Base-by-base conservation (phyloP, 192 early-diverging fungal genomes). In the Geranomyces michiganensis region DNA sequence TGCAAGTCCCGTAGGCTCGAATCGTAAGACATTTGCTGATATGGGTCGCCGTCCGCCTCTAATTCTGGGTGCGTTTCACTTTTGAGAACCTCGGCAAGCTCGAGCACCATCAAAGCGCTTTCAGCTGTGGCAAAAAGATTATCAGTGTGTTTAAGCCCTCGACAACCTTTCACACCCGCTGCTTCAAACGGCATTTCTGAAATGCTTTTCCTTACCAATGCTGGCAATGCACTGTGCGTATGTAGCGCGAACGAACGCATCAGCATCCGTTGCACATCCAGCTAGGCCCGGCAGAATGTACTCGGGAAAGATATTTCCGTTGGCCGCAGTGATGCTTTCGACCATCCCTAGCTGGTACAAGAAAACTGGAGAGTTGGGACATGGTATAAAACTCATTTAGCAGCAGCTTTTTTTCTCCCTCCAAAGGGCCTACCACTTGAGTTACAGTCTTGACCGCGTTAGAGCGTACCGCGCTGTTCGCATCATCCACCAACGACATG, bases 291-390 rank as follows among this genome's bases (percentile, higher is more conserved):
- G 94, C 15, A 94, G 77, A 26, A 98, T 86, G 67, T 95, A 96
- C 67, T 96, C 96, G 31, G 90, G 91, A 63, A 96, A 98, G 13
- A 98, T 89, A 17, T 87, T 89, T 41, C 89, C 91, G 74, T 96
- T 93, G 45, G 88, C 86, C 0, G 92, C 85, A 31, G 93, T 89
- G 21, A 96, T 82, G 0, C 82, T 86, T 31, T 91, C 86, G 29
- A 96, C 86, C 56, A 85, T 89, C n/a, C 82, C 78, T 21, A 97
- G 65, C 91, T 92, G 62, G 29, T 8, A 19, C 22, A 17, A 7
- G 5, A 26, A 19, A 19, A 5, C 31, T 41, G 36, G 36, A 7
- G 36, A 41, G 36, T n/a, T n/a, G n/a, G n/a, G n/a, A n/a, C 21
- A 74, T 24, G 14, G 51, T 21, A 44, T 12, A 56, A 30, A 43